Conservation (phyloP, 352 stramenopile species). For the Pythium brassicae region DNA sequence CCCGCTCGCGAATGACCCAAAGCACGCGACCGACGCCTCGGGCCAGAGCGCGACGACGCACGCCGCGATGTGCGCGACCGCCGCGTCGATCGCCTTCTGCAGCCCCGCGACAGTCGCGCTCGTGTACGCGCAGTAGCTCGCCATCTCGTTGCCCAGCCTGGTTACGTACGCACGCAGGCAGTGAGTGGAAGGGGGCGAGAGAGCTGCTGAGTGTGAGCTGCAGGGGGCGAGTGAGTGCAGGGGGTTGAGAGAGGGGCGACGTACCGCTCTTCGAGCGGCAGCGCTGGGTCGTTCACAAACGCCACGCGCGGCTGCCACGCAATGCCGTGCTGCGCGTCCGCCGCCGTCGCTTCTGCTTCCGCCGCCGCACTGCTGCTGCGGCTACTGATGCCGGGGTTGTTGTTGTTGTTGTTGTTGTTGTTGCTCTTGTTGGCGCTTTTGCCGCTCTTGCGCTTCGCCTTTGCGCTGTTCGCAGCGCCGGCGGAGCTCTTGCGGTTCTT, state of each 20-base stretch:
- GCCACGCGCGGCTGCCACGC: slow-evolving; percentile 27
- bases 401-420: background rate
- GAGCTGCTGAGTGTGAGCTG: no score
- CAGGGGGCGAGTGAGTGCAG: no score
- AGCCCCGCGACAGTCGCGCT: slow-evolving; percentile 47
- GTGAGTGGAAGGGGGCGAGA: no score
- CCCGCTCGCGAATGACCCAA: slow-evolving; percentile 81
- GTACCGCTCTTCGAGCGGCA: slow-evolving; percentile 33
- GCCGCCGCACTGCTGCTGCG: slow-evolving; percentile 1
- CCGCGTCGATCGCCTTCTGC: slow-evolving; percentile 60
- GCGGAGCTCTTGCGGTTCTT: no score
- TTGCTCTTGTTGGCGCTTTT: background rate
- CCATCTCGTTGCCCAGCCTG: slow-evolving; percentile 59
- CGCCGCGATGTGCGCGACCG: slow-evolving; percentile 59
- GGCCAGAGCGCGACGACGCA: slow-evolving; percentile 73
- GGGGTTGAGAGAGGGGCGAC: background rate
- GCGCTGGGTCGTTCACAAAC: slow-evolving; percentile 27
- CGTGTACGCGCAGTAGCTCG: slow-evolving; percentile 61
- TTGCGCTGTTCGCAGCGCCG: no score
- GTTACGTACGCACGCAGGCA: background rate
- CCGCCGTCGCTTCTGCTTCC: background rate
- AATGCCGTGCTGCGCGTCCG: slow-evolving; percentile 14
- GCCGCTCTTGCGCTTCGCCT: background rate
- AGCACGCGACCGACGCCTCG: slow-evolving; percentile 63
- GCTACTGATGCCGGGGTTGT: background rate